Evolutionary conservation across 2,329 filamentous ascomycete genomes (phyloP), one percentile per base, ranked within the genome.

Genomic region (Arthrobotrys conoides): DNA sequence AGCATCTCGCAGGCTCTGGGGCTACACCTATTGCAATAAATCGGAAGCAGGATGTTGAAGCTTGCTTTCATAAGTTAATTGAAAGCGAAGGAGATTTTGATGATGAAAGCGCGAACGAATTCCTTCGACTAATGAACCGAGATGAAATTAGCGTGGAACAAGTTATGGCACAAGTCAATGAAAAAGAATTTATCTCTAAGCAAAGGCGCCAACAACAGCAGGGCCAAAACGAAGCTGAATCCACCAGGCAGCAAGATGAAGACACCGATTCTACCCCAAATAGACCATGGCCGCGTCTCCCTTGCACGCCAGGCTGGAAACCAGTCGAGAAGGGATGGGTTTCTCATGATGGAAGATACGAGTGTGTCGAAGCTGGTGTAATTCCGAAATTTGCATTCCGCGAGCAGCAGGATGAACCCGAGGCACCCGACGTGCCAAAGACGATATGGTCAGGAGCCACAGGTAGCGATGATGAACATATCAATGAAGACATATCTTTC

Each of bases 401-500:
- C 8, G 41, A 55, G 9, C 3, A 51, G 3, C 61, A 51, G 33
- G 30, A 41, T 8, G 33, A 14, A 27, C 3, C 22, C 1, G 18
- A 41, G 9, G 33, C 18, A 16, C 36, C 18, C 1, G 53, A 41
- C 3, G 46, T 38, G 8, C 73, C 73, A 9, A 18, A 38, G n/a
- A 46, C 22, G 6, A 38, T 71, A 3, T 77, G 73, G 73, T 44
- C 61, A 10, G 67, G 73, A 8, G n/a, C 57, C 5, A 27, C 18
- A 20, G 38, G 20, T 3, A 8, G 16, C 5, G 67, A 71, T n/a
- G 73, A 77, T 9, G 49, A 71, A 30, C 41, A 63, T 16, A 71
- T 63, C 14, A 77, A 71, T 18, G 49, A 71, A 2, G 73, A 77
- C 6, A 59, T 77, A 3, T 53, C 73, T 14, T 71, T 36, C n/a